phyloP scores from a whole-genome alignment of 2,329 filamentous ascomycete genomes.

The Atkinsonella texensis region DNA sequence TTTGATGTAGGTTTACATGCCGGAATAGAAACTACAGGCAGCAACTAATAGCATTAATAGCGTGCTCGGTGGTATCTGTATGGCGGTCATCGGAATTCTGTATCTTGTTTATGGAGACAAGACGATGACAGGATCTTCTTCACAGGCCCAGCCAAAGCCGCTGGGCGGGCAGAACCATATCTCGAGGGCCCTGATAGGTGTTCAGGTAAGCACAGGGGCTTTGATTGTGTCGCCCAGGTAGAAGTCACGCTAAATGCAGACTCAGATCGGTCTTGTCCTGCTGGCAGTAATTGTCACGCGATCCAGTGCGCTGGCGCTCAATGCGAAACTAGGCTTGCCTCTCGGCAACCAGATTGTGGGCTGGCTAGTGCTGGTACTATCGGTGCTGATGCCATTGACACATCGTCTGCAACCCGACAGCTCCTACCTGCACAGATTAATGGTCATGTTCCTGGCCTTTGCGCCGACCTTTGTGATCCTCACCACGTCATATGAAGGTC shows the following conservation, averaged over 20 bases:
- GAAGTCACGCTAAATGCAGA: not conserved
- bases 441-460: slow-evolving; percentile 85
- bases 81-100: slow-evolving; percentile 61
- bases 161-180: slow-evolving; percentile 26
- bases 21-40: not conserved
- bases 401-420: slow-evolving; percentile 70
- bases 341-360: slow-evolving; percentile 79
- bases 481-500: slow-evolving; percentile 91
- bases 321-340: slow-evolving; percentile 75
- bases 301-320: slow-evolving; percentile 73
- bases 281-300: slow-evolving; percentile 78
- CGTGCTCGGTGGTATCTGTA: slow-evolving; percentile 62
- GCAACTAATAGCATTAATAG: slow-evolving; percentile 29
- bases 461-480: slow-evolving; percentile 90
- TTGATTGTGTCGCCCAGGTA: not conserved
- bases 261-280: slow-evolving; percentile 59
- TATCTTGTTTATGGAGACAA: slow-evolving; percentile 73
- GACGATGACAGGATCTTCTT: slow-evolving; percentile 31
- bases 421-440: slow-evolving; percentile 81
- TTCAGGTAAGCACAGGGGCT: slow-evolving; percentile 36
- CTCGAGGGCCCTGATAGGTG: slow-evolving; percentile 49
- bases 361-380: slow-evolving; percentile 64
- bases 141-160: slow-evolving; percentile 7
- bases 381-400: slow-evolving; percentile 67
- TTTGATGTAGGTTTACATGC: slow-evolving; percentile 49